Base-by-base conservation (phyloP, 768 basidiomycete species). In the Plicaturopsis crispa region DNA sequence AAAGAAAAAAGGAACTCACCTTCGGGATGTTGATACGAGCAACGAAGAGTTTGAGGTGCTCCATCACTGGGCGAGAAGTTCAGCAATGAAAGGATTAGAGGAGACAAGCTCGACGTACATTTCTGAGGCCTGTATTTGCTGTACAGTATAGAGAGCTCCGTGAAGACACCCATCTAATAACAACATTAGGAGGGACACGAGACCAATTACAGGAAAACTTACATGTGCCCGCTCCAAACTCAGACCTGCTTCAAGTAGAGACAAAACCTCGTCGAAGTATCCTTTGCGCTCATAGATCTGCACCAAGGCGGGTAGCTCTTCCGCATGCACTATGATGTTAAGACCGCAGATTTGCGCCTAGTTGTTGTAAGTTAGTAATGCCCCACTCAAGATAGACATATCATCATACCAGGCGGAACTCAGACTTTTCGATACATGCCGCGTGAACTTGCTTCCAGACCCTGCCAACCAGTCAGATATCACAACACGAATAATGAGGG, bases 381-480 rank as follows among this genome's bases (percentile, higher is more conserved):
- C n/a, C n/a, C n/a, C n/a, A n/a, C n/a, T n/a, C n/a, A n/a, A n/a
- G n/a, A n/a, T 23, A 20, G 4, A 18, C 19, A 24, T 10, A 22
- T 21, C n/a, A n/a, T n/a, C 70, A 18, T 37, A 80, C 82, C 60
- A 98, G 60, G 43, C 92, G 84, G 78, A 98, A 98, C 57, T 99
- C 96, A 39, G 74, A 67, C 70, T 98, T 98, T 67, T 96, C 94
- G 41, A 99, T 83, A 64, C 96, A 99, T 28, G 96, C 96, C 17
- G 91, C 86, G 49, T 98, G 94, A 36, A 99, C 96, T 59, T 98
- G 96, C 63, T 97, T 98, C 96, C 96, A 99, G n/a, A 98, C 96
- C 65, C 87, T 90, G 39, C 0, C 26, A 19, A 19, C 14, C 18
- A 32, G 19, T 38, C 18, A 31, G 44, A 52, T 32, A 54, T 37